phyloP scores from a whole-genome alignment of 257 asterid species.

The Rauvolfia tetraphylla region DNA sequence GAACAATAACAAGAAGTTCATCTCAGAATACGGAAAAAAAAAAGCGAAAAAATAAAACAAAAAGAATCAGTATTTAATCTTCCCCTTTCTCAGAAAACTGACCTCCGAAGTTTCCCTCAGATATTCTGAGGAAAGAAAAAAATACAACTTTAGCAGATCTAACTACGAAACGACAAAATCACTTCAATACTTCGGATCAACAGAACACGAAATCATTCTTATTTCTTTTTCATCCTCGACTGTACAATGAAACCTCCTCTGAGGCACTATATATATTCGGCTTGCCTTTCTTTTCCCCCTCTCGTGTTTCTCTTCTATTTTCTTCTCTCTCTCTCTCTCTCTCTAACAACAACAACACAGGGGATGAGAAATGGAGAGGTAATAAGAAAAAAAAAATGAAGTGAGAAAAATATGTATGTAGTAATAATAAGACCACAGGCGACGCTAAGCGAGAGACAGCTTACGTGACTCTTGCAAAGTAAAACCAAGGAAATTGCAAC shows the following conservation, averaged over 20 bases:
- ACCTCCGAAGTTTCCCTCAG: constrained; percentile 46
- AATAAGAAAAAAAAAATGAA: not conserved
- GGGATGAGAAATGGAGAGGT: constrained; percentile 20
- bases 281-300: constrained; percentile 17
- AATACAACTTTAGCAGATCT: constrained; percentile 53
- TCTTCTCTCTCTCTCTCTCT: constrained; percentile 27
- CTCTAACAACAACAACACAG: constrained; percentile 16
- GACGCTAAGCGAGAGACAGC: not conserved
- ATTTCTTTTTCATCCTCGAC: not conserved
- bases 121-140: constrained; percentile 25
- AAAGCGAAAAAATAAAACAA: not conserved
- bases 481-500: too few species aligned
- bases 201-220: constrained; percentile 21
- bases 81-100: constrained; percentile 23
- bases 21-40: constrained; percentile 8
- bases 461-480: constrained; percentile 4
- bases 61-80: not conserved
- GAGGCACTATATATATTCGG: constrained; percentile 3
- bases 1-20: constrained; percentile 22
- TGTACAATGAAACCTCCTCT: constrained; percentile 11
- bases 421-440: not conserved
- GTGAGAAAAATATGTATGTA: not conserved
- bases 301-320: not conserved
- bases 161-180: constrained; percentile 18
- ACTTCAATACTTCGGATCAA: constrained; percentile 35